Evolutionary conservation across 441 rosid genomes (phyloP), one percentile per base, ranked within the genome.

Genomic region (Populus hybrid): DNA sequence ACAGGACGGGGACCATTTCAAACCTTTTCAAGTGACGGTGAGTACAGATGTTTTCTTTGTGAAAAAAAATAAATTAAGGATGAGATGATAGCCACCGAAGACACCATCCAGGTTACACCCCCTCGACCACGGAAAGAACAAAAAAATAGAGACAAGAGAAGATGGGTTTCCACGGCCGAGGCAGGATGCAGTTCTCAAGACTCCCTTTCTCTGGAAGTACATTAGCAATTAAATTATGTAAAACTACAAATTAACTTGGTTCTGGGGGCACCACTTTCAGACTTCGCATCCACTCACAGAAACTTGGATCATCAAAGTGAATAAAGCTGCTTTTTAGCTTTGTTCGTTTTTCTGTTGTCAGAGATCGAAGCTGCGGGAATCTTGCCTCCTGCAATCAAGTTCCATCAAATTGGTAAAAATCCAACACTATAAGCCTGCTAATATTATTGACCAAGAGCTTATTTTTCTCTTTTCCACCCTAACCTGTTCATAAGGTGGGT

Each of bases 401-500:
- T 30, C 46, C 78, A 67, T 11, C n/a, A 65, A 16, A 42, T 65
- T 78, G 35, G 32, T 67, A 59, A 73, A 68, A 64, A 2, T 12
- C 20, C 28, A 50, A 54, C 38, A 73, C n/a, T 1, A 34, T 20
- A 11, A 24, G 32, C 21, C 23, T 67, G 61, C 46, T 24, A 14
- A 6, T 66, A 50, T 14, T 24, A 73, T 11, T 8, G 50, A 67
- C 14, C 20, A 65, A 57, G 72, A 34, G 18, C 20, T 10, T 10
- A 68, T 28, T 16, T 26, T 28, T 36, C 21, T 24, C 68, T 10
- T 3, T n/a, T 7, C 36, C 7, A 42, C 67, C 67, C 78, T 88
- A 70, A 94, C 98, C 95, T 94, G 99, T 76, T 94, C 98, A 72
- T 96, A 96, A 65, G 99, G 97, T 81, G 97, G 97, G 83, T 96